A percentile compares a stretch with the other conserved stretches of the same genome.
Evolutionary conservation across 2,329 filamentous ascomycete species (phyloP).

Genomic region (Phaeophleospora eucalypticola): DNA sequence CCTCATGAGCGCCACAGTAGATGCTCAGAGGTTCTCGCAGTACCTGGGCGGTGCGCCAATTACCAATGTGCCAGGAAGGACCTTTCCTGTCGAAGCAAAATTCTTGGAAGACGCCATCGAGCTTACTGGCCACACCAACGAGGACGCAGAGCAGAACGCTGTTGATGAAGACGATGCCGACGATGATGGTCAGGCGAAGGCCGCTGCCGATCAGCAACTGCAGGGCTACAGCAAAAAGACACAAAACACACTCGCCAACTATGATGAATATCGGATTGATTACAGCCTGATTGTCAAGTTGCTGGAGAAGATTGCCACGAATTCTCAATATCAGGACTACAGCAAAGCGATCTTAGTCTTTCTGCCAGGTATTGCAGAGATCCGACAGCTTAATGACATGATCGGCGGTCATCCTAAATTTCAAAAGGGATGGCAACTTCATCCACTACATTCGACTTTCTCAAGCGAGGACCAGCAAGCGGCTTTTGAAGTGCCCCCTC

Average conservation of each 20-base stretch:
- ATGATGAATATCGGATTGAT: conserved; percentile 90
- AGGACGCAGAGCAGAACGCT: conserved; percentile 54
- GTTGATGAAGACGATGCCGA: conserved; percentile 42
- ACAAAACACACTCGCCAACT: conserved; percentile 65
- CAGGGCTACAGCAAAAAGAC: conserved; percentile 73
- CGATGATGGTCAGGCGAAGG: conserved; percentile 38
- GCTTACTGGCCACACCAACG: conserved; percentile 67
- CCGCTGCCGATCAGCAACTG: conserved; percentile 59
- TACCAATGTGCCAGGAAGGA: conserved; percentile 84
- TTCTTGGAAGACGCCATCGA: conserved; percentile 94
- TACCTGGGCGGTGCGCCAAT: conserved; percentile 85
- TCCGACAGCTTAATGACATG: conserved; percentile 67
- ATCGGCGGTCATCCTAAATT: conserved; percentile 74
- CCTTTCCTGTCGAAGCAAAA: conserved; percentile 82
- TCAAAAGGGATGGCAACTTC: conserved; percentile 72
- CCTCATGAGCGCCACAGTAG: conserved; percentile 95
- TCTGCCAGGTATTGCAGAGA: conserved; percentile 85
- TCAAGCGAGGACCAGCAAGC: conserved; percentile 94
- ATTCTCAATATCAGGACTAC: conserved; percentile 62
- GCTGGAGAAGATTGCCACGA: conserved; percentile 68
- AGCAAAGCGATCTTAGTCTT: conserved; percentile 94
- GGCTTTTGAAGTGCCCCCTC: conserved; percentile 80
- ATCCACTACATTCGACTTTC: conserved; percentile 89
- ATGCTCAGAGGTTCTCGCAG: conserved; percentile 83
- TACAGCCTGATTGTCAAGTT: conserved; percentile 80